These are phyloP conservation scores for Brassica cretica DNA, from an alignment of 345 rosid genomes.

Conservation along the genomic window DNA sequence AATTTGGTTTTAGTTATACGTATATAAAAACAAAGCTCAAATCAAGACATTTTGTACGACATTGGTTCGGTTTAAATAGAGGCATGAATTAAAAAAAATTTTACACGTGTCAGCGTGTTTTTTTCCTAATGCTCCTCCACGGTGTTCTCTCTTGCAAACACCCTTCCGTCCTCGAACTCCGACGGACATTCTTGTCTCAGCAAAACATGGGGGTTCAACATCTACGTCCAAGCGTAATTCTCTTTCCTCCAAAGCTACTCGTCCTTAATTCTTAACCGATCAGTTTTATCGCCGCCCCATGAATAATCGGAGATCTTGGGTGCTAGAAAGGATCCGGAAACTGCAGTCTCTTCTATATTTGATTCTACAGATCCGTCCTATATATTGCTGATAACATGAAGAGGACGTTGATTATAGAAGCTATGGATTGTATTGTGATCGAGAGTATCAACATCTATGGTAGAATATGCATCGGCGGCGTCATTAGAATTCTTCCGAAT, in stretches of 20 bases:
- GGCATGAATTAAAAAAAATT: background rate
- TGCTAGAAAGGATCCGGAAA: slow-evolving; percentile 46
- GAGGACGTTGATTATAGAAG: slow-evolving; percentile 56
- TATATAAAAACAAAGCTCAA: background rate
- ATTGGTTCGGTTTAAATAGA: background rate
- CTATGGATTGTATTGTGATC: slow-evolving; percentile 67
- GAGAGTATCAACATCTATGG: slow-evolving; percentile 65
- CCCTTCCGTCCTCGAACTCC: slow-evolving; percentile 36
- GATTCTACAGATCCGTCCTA: slow-evolving; percentile 65
- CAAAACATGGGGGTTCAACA: slow-evolving; percentile 59
- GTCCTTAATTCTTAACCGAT: slow-evolving; percentile 33
- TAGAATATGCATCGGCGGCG: slow-evolving; percentile 50
- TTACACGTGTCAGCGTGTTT: slow-evolving; percentile 18
- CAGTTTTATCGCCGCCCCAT: slow-evolving; percentile 18
- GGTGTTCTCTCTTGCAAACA: slow-evolving; percentile 65
- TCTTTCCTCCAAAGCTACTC: slow-evolving; percentile 60
- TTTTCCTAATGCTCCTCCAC: slow-evolving; percentile 60
- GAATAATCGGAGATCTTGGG: slow-evolving; percentile 9
- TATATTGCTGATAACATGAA: slow-evolving; percentile 49
- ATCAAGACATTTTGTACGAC: background rate
- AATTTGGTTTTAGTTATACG: background rate
- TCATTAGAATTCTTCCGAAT: slow-evolving; percentile 37
- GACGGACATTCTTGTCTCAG: slow-evolving; percentile 47
- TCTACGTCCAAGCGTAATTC: slow-evolving; percentile 61
- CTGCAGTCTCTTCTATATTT: slow-evolving; percentile 55